Conservation (phyloP, 257 asterid genomes). For the Solanum paucissectum region DNA sequence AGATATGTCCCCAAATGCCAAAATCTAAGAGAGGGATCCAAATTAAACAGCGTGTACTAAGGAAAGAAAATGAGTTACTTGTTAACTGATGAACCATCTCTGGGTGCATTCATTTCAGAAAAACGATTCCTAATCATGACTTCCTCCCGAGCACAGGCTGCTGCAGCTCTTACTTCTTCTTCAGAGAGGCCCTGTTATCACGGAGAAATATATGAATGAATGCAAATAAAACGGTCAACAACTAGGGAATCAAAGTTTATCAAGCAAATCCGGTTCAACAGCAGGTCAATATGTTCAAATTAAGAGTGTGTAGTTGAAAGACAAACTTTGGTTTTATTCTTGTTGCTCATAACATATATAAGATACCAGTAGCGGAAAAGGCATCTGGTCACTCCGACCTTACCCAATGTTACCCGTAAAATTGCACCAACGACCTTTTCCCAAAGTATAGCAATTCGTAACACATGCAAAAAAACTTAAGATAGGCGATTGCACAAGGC, state of each 20-base stretch:
- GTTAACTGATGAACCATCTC: conserved; percentile 78
- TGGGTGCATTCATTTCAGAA: conserved; percentile 98
- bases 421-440: not conserved
- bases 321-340: not conserved
- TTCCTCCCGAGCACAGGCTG: conserved; percentile 98
- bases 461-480: not conserved
- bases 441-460: not conserved
- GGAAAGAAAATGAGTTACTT: conserved; percentile 39
- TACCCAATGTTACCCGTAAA: not conserved
- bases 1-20: not conserved
- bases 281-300: not conserved
- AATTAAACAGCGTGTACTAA: not conserved
- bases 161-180: conserved; percentile 97
- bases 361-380: not conserved
- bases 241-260: not conserved
- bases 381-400: not conserved
- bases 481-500: not conserved
- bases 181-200: conserved; percentile 85
- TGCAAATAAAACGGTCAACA: not conserved
- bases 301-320: not conserved
- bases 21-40: not conserved
- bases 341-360: not conserved
- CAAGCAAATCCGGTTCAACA: not conserved
- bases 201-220: conserved; percentile 4
- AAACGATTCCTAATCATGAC: conserved; percentile 94